Evolutionary conservation across 1,139 yeast genomes (phyloP).

Genomic region (Yamadazyma blattariae): DNA sequence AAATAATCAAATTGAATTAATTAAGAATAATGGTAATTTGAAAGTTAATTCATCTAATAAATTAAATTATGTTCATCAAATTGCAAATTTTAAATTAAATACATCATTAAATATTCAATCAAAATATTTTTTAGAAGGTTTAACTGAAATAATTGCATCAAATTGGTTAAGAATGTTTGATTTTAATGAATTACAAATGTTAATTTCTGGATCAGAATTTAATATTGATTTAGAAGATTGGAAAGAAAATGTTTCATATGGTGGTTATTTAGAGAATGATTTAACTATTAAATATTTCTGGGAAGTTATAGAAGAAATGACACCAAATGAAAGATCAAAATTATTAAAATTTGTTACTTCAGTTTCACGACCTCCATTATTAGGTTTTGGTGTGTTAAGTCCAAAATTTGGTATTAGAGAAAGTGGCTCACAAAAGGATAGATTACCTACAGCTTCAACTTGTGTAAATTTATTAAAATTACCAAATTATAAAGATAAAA

Average conservation of each 20-base stretch:
- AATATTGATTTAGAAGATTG: slow-evolving; percentile 73
- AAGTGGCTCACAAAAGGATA: slow-evolving; percentile 50
- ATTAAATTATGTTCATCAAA: slow-evolving; percentile 70
- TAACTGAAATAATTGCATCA: slow-evolving; percentile 63
- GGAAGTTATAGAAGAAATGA: slow-evolving; percentile 72
- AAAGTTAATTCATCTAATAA: slow-evolving; percentile 62
- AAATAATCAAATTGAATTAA: slow-evolving; percentile 50
- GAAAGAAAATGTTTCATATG: slow-evolving; percentile 57
- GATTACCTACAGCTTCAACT: slow-evolving; percentile 90
- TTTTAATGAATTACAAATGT: slow-evolving; percentile 75
- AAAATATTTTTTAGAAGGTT: slow-evolving; percentile 65
- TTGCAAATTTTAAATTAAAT: slow-evolving; percentile 80
- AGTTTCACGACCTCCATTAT: slow-evolving; percentile 84
- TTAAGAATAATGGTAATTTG: slow-evolving; percentile 41
- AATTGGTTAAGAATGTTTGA: slow-evolving; percentile 85
- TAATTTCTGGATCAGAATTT: slow-evolving; percentile 77
- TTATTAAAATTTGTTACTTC: slow-evolving; percentile 87
- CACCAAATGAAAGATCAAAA: slow-evolving; percentile 54
- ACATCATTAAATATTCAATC: slow-evolving; percentile 58
- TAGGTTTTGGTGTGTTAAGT: slow-evolving; percentile 72
- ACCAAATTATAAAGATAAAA: slow-evolving; percentile 74
- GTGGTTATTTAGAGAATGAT: slow-evolving; percentile 63
- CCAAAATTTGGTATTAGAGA: slow-evolving; percentile 83
- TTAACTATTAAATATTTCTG: slow-evolving; percentile 63
- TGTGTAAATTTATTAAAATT: slow-evolving; percentile 84